phyloP scores from a whole-genome alignment of 164 flowering plant species.

The Chloranthus sessilifolius region DNA sequence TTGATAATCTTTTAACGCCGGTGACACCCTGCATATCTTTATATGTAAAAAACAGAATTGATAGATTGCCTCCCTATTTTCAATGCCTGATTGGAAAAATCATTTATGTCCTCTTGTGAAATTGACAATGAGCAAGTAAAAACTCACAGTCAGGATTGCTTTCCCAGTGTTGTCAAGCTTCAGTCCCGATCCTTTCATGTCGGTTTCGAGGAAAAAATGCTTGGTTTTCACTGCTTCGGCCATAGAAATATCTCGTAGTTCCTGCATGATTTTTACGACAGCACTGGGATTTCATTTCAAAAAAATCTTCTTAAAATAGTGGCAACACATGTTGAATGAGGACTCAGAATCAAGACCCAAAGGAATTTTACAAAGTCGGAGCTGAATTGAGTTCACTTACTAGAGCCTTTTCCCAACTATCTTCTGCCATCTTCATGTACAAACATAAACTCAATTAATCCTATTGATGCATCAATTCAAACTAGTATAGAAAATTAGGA shows the following conservation, averaged over 20 bases:
- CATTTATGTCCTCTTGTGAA: not conserved
- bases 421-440: conserved; percentile 64
- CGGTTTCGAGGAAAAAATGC: conserved; percentile 76
- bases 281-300: not conserved
- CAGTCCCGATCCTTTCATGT: conserved; percentile 80
- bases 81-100: not conserved
- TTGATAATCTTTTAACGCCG: no score
- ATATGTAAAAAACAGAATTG: no score
- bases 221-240: conserved; percentile 71
- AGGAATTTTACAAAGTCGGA: not conserved
- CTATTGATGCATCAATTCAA: not conserved
- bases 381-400: conserved; percentile 40
- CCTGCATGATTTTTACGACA: conserved; percentile 35
- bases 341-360: not conserved
- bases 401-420: conserved; percentile 70
- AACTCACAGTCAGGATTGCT: conserved; percentile 62
- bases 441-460: conserved; percentile 22
- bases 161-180: conserved; percentile 93
- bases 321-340: not conserved
- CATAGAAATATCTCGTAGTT: conserved; percentile 71
- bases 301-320: not conserved
- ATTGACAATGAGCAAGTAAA: not conserved
- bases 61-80: no score
- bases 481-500: not conserved
- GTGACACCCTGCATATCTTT: no score